Evolutionary conservation across 257 asterid species (phyloP).

Genomic region (Misopates orontium): DNA sequence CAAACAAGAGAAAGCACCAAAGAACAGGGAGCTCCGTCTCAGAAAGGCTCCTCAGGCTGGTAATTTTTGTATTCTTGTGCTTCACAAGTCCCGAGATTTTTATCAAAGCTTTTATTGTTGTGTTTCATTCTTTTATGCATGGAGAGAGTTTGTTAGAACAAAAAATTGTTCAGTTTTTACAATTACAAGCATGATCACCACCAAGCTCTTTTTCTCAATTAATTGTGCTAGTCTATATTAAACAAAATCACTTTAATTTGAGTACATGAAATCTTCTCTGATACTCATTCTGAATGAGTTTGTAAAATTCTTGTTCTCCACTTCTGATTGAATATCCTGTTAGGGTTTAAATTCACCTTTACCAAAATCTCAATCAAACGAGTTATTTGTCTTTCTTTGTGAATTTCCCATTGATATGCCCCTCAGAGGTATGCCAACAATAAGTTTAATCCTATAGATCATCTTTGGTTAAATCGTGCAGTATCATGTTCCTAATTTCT

Average conservation of each 20-base stretch:
- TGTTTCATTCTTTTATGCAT: constrained; percentile 13
- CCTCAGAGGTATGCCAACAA: background rate
- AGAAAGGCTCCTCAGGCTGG: constrained; percentile 50
- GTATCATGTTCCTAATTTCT: background rate
- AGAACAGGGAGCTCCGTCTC: constrained; percentile 34
- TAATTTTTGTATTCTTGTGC: constrained; percentile 25
- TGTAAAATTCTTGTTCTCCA: background rate
- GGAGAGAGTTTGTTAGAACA: constrained; percentile 10
- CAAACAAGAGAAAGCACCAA: constrained; percentile 32
- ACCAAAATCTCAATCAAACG: background rate
- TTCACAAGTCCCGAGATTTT: background rate
- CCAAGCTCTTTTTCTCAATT: too few relatives aligned
- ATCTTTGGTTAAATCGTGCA: too few relatives aligned
- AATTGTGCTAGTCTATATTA: too few relatives aligned
- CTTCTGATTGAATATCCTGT: background rate
- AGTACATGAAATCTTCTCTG: too few relatives aligned
- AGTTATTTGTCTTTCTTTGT: background rate
- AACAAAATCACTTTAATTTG: too few relatives aligned
- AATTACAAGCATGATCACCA: too few relatives aligned
- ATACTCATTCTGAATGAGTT: too few relatives aligned
- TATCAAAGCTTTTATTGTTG: constrained; percentile 1
- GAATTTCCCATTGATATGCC: background rate
- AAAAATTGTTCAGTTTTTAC: background rate
- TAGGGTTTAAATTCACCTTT: background rate
- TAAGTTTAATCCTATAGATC: background rate